Percentiles rank a stretch among this genome's conserved stretches.
Conservation (phyloP, 768 basidiomycete species). For the Macrocybe gigantea region DNA sequence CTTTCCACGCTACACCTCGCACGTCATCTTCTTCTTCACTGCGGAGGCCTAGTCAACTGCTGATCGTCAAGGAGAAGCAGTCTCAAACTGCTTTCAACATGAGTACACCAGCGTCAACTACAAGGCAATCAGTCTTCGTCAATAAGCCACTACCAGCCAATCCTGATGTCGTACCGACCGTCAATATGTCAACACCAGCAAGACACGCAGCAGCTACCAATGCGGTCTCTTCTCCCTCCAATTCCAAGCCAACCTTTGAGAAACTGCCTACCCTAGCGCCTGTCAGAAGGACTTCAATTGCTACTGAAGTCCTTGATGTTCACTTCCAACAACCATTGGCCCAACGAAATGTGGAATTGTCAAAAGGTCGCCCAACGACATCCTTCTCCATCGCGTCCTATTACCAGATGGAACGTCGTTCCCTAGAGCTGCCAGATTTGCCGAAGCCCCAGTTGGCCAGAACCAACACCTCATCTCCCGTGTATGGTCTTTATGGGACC, state of each 20-base stretch:
- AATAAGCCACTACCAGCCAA: neutral
- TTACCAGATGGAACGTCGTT: slow-evolving; percentile 17
- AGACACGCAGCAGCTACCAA: neutral
- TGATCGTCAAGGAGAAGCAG: neutral
- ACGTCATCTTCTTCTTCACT: slow-evolving; percentile 2
- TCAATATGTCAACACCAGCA: neutral
- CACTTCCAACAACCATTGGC: neutral
- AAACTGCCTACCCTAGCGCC: too few species aligned
- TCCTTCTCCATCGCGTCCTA: slow-evolving; percentile 25
- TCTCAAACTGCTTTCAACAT: neutral
- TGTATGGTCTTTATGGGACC: slow-evolving; percentile 40
- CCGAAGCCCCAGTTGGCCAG: neutral
- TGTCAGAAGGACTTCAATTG: too few species aligned
- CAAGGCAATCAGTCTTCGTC: too few species aligned
- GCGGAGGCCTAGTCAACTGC: slow-evolving; percentile 1
- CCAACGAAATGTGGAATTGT: neutral
- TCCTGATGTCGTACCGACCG: neutral
- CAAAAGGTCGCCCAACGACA: slow-evolving; percentile 8
- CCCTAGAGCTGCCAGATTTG: neutral
- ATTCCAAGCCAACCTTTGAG: too few species aligned
- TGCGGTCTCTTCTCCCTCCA: slow-evolving; percentile 9
- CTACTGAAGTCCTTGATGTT: neutral
- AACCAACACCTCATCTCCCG: slow-evolving; percentile 27
- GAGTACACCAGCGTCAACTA: too few species aligned
- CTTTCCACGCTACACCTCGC: slow-evolving; percentile 23